Percentiles rank a stretch among this genome's conserved stretches.
These are phyloP conservation scores for Rhodotorula sp. DNA, from an alignment of 1,284 basidiomycete species.

Conservation along the genomic window DNA sequence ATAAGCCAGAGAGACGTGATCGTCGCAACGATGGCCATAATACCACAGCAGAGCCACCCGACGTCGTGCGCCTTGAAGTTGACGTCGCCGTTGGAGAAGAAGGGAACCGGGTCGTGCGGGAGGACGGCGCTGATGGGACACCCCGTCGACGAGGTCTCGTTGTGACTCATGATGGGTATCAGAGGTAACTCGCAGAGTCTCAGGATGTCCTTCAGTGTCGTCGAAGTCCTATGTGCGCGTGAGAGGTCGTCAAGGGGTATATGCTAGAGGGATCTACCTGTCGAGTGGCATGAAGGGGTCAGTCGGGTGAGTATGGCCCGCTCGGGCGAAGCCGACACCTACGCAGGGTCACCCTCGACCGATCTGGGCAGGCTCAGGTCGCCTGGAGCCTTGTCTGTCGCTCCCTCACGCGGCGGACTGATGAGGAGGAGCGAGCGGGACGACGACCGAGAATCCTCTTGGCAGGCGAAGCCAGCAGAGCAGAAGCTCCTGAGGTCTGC, in stretches of 20 bases:
- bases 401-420: too few species aligned
- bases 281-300: neutral
- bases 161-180: neutral
- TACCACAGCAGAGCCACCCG: constrained; percentile 70
- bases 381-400: too few species aligned
- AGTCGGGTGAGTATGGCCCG: neutral
- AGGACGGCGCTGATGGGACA: constrained; percentile 17
- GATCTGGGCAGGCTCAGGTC: too few species aligned
- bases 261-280: neutral
- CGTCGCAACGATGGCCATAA: constrained; percentile 61
- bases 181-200: too few species aligned
- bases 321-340: too few species aligned
- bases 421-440: too few species aligned
- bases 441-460: too few species aligned
- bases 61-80: constrained; percentile 60
- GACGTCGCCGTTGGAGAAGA: constrained; percentile 65
- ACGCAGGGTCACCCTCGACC: too few species aligned
- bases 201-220: neutral
- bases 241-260: neutral
- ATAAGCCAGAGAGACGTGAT: constrained; percentile 69
- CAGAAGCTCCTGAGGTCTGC: too few species aligned
- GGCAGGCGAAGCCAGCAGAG: too few species aligned
- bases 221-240: neutral
- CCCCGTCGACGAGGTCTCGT: constrained; percentile 7
- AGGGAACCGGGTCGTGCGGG: constrained; percentile 48